Percentiles rank a stretch among this genome's conserved stretches.
Conservation (phyloP, 495 filamentous ascomycete genomes). For the Penicillium macrosclerotiorum region DNA sequence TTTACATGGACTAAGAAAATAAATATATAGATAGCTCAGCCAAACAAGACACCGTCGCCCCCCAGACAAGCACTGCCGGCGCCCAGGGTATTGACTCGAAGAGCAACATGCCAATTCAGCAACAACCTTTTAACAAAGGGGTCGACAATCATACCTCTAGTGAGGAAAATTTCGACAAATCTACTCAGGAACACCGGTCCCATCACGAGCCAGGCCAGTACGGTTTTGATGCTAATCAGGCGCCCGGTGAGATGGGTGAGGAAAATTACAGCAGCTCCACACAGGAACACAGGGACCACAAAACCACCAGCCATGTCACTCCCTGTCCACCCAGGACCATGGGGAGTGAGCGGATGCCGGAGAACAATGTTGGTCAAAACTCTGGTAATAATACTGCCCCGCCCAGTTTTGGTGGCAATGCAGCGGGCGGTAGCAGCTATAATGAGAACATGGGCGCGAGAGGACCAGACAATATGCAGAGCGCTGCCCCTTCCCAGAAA, state of each 20-base stretch:
- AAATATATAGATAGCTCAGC: slow-evolving; percentile 5
- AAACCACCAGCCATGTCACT: slow-evolving; percentile 3
- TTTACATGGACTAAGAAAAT: background rate
- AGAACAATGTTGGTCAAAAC: background rate
- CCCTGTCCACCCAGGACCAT: no score
- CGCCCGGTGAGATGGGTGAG: slow-evolving; percentile 2
- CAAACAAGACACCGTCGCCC: background rate
- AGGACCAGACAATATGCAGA: background rate
- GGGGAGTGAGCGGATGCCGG: no score
- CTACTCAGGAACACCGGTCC: slow-evolving; percentile 1
- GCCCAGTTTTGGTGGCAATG: slow-evolving; percentile 6
- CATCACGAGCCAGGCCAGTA: background rate
- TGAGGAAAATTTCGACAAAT: slow-evolving; percentile 6
- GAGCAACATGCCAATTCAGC: background rate
- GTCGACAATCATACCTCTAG: slow-evolving; percentile 1
- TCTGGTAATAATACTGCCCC: background rate
- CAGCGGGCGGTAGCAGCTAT: slow-evolving; percentile 10
- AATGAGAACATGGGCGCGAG: background rate
- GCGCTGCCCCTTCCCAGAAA: no score
- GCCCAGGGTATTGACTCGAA: background rate
- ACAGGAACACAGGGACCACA: slow-evolving; percentile 18
- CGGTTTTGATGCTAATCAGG: background rate
- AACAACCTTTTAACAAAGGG: background rate
- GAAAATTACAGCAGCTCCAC: slow-evolving; percentile 6
- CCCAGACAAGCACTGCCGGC: background rate